Evolutionary conservation across 1,284 basidiomycete species (phyloP).

Genomic region (Moniliella sp.): DNA sequence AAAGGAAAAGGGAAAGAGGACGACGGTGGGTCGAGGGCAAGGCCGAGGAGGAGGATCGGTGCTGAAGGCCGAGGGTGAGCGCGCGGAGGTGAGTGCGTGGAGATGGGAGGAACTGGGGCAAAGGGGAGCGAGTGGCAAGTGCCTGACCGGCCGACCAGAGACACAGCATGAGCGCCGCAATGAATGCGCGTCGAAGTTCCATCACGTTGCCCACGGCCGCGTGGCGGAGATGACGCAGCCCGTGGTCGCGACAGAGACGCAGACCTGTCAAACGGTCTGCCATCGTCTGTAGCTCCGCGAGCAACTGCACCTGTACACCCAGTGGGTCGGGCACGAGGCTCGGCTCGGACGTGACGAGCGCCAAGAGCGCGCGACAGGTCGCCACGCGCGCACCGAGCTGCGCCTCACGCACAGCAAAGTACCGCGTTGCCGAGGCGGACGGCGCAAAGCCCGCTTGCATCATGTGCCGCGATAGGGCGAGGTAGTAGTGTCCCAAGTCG

Average conservation of each 20-base stretch:
- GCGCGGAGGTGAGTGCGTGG: constrained; percentile 31
- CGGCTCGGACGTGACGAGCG: constrained; percentile 31
- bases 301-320: constrained; percentile 34
- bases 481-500: constrained; percentile 16
- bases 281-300: constrained; percentile 34
- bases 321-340: constrained; percentile 37
- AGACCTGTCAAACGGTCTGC: constrained; percentile 35
- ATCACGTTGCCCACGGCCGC: constrained; percentile 37
- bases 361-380: constrained; percentile 33
- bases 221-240: constrained; percentile 17
- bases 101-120: constrained; percentile 38
- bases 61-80: constrained; percentile 13
- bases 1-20: no score
- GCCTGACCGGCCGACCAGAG: constrained; percentile 37
- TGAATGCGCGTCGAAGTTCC: constrained; percentile 36
- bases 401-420: constrained; percentile 16
- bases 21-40: no score
- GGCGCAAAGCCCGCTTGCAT: constrained; percentile 8
- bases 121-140: constrained; percentile 35
- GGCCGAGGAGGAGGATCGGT: no score
- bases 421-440: constrained; percentile 5
- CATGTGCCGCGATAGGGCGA: constrained; percentile 21
- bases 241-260: constrained; percentile 34
- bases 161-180: constrained; percentile 36
- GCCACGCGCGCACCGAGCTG: constrained; percentile 28